Conservation (phyloP, 495 filamentous ascomycete species). For the Niebla homalea region DNA sequence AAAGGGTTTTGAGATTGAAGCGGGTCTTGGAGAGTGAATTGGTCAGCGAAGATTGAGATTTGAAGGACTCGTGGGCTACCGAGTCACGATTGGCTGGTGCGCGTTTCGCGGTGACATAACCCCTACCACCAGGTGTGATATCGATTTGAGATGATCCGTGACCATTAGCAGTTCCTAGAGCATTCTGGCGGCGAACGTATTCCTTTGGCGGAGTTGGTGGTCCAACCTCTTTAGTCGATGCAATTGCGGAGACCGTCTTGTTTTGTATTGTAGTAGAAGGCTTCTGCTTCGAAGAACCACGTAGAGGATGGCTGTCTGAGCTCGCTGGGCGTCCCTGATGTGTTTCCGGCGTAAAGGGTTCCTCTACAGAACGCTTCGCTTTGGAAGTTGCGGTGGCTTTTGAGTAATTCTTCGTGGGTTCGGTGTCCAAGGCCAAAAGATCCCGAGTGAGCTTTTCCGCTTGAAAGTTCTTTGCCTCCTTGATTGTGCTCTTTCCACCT, state of each 20-base stretch:
- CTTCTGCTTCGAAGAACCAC: conserved; percentile 2
- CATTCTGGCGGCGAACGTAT: conserved; percentile 11
- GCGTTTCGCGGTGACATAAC: neutral
- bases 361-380: too few relatives aligned
- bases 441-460: too few relatives aligned
- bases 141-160: conserved; percentile 8
- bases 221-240: neutral
- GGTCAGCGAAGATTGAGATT: conserved; percentile 6
- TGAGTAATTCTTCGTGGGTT: too few relatives aligned
- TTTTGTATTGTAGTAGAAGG: neutral
- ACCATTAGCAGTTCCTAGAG: conserved; percentile 5
- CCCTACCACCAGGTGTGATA: neutral
- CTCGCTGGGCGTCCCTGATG: neutral
- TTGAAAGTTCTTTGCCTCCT: too few relatives aligned
- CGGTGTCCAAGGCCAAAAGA: too few relatives aligned
- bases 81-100: conserved; percentile 3
- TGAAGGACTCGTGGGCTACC: conserved; percentile 10
- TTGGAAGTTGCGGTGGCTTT: too few relatives aligned
- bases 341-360: too few relatives aligned
- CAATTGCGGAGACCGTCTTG: neutral
- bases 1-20: conserved; percentile 12
- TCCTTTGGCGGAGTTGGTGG: conserved; percentile 5
- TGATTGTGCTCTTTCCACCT: too few relatives aligned
- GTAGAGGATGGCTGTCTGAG: conserved; percentile 4
- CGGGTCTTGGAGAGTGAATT: neutral